phyloP scores from a whole-genome alignment of 176 grass and related monocot species.

The Melocanna baccifera region DNA sequence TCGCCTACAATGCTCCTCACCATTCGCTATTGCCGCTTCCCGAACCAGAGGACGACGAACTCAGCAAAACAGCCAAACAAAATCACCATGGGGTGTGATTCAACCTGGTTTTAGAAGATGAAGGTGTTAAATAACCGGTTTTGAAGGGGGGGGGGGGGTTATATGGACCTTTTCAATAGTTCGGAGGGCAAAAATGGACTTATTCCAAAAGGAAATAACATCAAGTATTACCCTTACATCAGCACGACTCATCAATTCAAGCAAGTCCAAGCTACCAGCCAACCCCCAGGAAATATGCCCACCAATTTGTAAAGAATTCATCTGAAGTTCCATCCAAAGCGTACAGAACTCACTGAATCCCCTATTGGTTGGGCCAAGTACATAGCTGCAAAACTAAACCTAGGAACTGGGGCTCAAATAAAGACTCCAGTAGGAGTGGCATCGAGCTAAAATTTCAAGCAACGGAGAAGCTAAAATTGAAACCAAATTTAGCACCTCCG shows the following conservation, averaged over 20 bases:
- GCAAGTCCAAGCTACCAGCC: neutral
- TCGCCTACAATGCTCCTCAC: too few relatives aligned
- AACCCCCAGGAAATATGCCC: neutral
- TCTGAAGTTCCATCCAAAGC: neutral
- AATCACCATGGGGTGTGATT: too few relatives aligned
- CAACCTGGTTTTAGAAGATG: too few relatives aligned
- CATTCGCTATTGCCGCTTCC: too few relatives aligned
- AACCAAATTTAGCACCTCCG: neutral
- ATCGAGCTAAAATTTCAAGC: neutral
- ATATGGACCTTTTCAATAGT: too few relatives aligned
- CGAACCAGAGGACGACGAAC: too few relatives aligned
- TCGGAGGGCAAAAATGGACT: too few relatives aligned
- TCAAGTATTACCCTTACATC: neutral
- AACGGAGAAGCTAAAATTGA: neutral
- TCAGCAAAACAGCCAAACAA: too few relatives aligned
- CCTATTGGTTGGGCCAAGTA: neutral
- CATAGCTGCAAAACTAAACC: slow-evolving; percentile 2
- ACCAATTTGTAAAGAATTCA: neutral
- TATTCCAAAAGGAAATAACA: neutral
- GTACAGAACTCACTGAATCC: neutral
- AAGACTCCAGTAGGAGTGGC: neutral
- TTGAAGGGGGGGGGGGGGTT: too few relatives aligned
- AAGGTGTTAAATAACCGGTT: too few relatives aligned
- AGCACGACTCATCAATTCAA: neutral
- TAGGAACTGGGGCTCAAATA: neutral